These are phyloP conservation scores for Solanum sejunctum DNA, from an alignment of 257 asterid species.

Conservation along the genomic window DNA sequence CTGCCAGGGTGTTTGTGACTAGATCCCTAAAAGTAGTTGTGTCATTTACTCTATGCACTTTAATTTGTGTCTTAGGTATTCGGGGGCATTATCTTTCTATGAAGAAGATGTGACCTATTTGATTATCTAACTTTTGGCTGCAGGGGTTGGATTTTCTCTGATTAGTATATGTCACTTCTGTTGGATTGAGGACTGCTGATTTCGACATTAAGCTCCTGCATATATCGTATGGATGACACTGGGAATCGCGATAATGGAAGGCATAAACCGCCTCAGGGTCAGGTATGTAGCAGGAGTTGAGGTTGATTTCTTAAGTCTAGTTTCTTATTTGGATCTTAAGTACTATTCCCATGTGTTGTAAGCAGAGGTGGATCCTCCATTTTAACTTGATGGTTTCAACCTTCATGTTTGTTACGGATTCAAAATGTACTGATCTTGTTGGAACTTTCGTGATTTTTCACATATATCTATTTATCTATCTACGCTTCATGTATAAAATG, in stretches of 20 bases:
- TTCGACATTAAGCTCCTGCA: slow-evolving; percentile 3
- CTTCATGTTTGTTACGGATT: neutral
- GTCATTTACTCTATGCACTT: neutral
- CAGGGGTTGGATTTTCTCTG: neutral
- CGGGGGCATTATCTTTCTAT: neutral
- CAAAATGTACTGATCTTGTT: neutral
- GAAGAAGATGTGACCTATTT: neutral
- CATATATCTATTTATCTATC: neutral
- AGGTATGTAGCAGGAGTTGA: slow-evolving; percentile 28
- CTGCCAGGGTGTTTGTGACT: neutral
- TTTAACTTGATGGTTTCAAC: neutral
- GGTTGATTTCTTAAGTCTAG: neutral
- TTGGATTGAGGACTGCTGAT: neutral
- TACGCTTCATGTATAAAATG: neutral
- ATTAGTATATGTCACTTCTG: slow-evolving; percentile 6
- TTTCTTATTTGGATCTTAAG: neutral
- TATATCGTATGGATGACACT: slow-evolving; percentile 53
- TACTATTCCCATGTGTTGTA: neutral
- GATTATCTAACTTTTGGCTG: neutral
- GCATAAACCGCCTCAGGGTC: slow-evolving; percentile 77
- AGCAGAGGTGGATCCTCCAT: neutral
- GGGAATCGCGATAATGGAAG: slow-evolving; percentile 86
- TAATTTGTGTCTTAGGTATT: neutral
- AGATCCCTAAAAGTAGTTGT: neutral
- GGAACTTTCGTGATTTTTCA: neutral